phyloP scores from a whole-genome alignment of 2,329 filamentous ascomycete genomes.

The Nectriaceae sp. region DNA sequence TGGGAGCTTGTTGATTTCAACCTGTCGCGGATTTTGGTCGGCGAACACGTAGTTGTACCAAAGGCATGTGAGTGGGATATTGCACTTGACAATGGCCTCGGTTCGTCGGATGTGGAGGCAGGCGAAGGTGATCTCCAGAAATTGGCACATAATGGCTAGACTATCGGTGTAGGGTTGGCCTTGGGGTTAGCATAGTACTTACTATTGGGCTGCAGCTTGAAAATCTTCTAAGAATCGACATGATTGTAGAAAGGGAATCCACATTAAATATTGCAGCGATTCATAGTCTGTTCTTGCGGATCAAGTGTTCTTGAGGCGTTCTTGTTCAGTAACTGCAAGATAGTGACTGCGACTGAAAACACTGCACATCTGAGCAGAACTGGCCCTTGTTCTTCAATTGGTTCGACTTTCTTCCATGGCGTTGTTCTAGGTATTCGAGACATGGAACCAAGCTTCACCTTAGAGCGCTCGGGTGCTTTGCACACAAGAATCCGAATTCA shows the following conservation, averaged over 20 bases:
- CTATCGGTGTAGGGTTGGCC: not conserved
- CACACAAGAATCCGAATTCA: no score
- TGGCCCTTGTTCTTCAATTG: no score
- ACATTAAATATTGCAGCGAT: not conserved
- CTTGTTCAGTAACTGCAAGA: no score
- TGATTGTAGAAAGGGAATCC: not conserved
- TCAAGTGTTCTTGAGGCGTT: no score
- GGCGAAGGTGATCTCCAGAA: not conserved
- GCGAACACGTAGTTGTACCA: not conserved
- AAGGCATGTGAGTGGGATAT: not conserved
- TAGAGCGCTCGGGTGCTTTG: no score
- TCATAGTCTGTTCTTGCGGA: not conserved
- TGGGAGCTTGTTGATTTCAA: not conserved
- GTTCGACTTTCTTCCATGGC: no score
- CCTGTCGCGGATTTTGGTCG: not conserved
- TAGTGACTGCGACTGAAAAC: no score
- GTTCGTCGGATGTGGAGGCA: not conserved
- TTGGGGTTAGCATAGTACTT: not conserved
- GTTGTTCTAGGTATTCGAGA: no score
- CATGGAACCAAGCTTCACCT: no score
- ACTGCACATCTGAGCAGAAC: no score
- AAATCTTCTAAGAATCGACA: not conserved
- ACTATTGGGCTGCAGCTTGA: not conserved
- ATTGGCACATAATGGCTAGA: conserved; percentile 1
- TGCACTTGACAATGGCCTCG: not conserved